Conservation (phyloP, 2,329 filamentous ascomycete species). For the Oidium heveae region DNA sequence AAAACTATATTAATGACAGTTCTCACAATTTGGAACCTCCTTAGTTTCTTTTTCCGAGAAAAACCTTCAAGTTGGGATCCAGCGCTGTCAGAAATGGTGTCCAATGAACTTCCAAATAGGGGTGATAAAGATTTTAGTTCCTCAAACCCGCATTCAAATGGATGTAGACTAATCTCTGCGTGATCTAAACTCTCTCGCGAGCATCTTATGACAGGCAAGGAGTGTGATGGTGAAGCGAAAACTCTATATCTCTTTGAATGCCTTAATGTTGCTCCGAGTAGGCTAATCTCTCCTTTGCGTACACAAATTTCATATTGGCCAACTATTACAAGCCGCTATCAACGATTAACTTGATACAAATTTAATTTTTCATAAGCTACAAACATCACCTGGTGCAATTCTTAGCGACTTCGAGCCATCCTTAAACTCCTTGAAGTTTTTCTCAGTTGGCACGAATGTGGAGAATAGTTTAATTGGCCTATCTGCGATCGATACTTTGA, state of each 20-base stretch:
- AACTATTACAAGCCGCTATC: constrained; percentile 33
- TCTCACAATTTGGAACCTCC: constrained; percentile 25
- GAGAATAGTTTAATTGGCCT: constrained; percentile 18
- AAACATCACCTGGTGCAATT: constrained; percentile 25
- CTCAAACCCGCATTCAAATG: constrained; percentile 22
- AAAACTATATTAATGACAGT: neutral
- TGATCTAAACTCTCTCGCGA: constrained; percentile 18
- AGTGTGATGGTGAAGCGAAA: constrained; percentile 41
- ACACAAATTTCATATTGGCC: constrained; percentile 45
- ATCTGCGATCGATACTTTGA: constrained; percentile 5
- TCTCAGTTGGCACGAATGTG: constrained; percentile 20
- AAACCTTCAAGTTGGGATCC: constrained; percentile 3
- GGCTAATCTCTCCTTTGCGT: constrained; percentile 31
- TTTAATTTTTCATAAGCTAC: neutral
- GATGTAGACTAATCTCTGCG: constrained; percentile 30
- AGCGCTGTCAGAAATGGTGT: constrained; percentile 16
- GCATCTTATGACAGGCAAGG: constrained; percentile 39
- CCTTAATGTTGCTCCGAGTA: constrained; percentile 38
- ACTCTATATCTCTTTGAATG: constrained; percentile 26
- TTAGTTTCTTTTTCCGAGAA: constrained; percentile 7
- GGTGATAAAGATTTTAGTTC: constrained; percentile 35
- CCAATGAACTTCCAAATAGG: constrained; percentile 42
- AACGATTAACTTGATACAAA: constrained; percentile 3
- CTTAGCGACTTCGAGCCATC: constrained; percentile 19
- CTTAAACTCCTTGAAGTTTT: constrained; percentile 18